phyloP scores from a whole-genome alignment of 1,284 basidiomycete species.

The Austroboletus niveus region DNA sequence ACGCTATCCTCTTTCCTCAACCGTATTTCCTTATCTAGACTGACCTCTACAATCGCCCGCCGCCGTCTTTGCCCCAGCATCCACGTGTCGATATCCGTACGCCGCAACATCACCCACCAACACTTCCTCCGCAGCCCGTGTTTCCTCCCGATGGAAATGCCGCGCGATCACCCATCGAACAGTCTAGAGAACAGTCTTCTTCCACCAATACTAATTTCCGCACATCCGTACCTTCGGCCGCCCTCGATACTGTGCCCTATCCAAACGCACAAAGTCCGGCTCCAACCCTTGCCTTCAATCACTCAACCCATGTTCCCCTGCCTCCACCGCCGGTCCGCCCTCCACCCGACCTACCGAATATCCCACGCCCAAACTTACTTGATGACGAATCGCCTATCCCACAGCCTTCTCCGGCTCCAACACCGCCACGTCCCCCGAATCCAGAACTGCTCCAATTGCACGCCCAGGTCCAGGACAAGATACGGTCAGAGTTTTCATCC shows the following conservation, averaged over 20 bases:
- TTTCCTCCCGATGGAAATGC: constrained; percentile 18
- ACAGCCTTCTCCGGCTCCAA: constrained; percentile 34
- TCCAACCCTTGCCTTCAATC: constrained; percentile 13
- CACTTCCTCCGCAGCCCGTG: constrained; percentile 10
- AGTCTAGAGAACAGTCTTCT: constrained; percentile 22
- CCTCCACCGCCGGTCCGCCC: constrained; percentile 17
- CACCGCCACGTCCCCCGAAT: constrained; percentile 85
- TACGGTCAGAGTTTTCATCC: constrained; percentile 67
- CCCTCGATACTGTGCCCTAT: constrained; percentile 15
- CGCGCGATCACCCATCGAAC: constrained; percentile 23
- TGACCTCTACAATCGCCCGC: constrained; percentile 36
- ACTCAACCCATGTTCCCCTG: constrained; percentile 19
- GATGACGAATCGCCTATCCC: constrained; percentile 46
- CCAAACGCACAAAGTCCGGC: constrained; percentile 17
- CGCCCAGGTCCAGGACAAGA: constrained; percentile 71
- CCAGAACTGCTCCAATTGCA: constrained; percentile 88
- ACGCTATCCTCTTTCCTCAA: constrained; percentile 7
- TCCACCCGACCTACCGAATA: constrained; percentile 24
- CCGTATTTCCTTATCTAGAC: constrained; percentile 22
- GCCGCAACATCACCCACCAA: constrained; percentile 31
- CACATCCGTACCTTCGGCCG: constrained; percentile 20
- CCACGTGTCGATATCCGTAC: constrained; percentile 24
- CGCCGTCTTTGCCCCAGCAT: constrained; percentile 40
- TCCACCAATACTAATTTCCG: constrained; percentile 32
- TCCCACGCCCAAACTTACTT: constrained; percentile 46